These are phyloP conservation scores for Penicillium longicatenatum DNA, from an alignment of 495 filamentous ascomycete genomes.

Conservation along the genomic window DNA sequence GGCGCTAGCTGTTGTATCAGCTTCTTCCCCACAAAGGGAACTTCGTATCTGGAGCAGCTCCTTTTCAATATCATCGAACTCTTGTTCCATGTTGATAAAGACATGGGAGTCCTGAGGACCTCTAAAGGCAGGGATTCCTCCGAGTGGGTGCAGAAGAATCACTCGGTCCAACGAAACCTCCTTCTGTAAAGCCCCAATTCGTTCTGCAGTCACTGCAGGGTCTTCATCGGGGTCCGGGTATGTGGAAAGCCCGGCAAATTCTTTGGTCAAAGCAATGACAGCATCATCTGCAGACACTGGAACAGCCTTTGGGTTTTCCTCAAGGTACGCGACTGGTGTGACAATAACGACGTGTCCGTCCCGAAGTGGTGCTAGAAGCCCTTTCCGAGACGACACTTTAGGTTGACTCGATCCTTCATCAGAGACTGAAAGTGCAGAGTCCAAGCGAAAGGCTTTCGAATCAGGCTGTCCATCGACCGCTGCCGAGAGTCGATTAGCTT, in stretches of 20 bases:
- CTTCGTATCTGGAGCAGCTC: conserved; percentile 50
- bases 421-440: conserved; percentile 59
- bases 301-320: conserved; percentile 56
- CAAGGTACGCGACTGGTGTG: conserved; percentile 66
- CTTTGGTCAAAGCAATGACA: conserved; percentile 68
- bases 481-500: conserved; percentile 71
- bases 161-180: conserved; percentile 77
- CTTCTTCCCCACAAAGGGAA: conserved; percentile 14
- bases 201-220: conserved; percentile 42
- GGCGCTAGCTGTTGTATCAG: background rate
- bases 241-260: conserved; percentile 62
- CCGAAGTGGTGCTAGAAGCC: conserved; percentile 68
- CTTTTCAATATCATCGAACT: conserved; percentile 66
- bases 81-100: conserved; percentile 94
- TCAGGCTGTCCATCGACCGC: conserved; percentile 70
- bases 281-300: conserved; percentile 64
- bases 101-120: conserved; percentile 73
- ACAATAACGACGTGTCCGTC: conserved; percentile 80
- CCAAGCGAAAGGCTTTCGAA: conserved; percentile 66
- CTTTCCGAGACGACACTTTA: conserved; percentile 57
- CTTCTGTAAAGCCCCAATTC: conserved; percentile 47
- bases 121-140: conserved; percentile 76
- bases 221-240: conserved; percentile 49
- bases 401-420: conserved; percentile 27
- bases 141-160: conserved; percentile 85